Conservation (phyloP, 441 rosid genomes). For the Isatis lusitanica region DNA sequence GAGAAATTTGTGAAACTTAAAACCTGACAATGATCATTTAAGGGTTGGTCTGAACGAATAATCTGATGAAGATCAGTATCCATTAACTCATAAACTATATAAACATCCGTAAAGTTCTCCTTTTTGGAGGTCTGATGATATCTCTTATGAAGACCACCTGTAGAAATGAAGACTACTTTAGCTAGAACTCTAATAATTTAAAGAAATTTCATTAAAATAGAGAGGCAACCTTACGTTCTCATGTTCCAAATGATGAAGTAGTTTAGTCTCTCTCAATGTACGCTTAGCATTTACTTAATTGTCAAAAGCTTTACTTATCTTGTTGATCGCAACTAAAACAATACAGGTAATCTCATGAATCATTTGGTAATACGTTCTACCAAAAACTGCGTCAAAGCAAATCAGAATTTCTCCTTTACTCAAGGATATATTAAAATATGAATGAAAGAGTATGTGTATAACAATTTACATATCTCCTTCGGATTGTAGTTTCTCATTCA, state of each 20-base stretch:
- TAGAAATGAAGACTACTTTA: background rate
- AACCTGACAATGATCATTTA: slow-evolving; percentile 73
- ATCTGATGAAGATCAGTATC: slow-evolving; percentile 73
- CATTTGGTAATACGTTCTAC: background rate
- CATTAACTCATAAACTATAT: slow-evolving; percentile 71
- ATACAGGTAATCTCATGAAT: slow-evolving; percentile 4
- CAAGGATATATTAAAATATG: too few species aligned
- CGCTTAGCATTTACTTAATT: slow-evolving; percentile 87
- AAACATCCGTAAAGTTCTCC: slow-evolving; percentile 66
- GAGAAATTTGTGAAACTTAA: slow-evolving; percentile 13
- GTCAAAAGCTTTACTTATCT: slow-evolving; percentile 86
- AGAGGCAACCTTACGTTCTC: slow-evolving; percentile 48
- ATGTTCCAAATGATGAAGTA: slow-evolving; percentile 69
- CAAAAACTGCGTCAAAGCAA: background rate
- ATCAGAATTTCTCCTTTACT: background rate
- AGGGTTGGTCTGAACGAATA: slow-evolving; percentile 56
- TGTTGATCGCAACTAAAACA: slow-evolving; percentile 73
- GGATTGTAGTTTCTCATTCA: background rate
- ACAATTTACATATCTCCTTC: background rate
- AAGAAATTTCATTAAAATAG: background rate
- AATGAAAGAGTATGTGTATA: too few species aligned
- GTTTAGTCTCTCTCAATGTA: slow-evolving; percentile 72
- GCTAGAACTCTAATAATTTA: background rate
- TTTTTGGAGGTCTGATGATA: slow-evolving; percentile 67
- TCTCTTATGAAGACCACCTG: slow-evolving; percentile 68